Conservation (phyloP, 2,329 filamentous ascomycete genomes). For the Venturia asperata region DNA sequence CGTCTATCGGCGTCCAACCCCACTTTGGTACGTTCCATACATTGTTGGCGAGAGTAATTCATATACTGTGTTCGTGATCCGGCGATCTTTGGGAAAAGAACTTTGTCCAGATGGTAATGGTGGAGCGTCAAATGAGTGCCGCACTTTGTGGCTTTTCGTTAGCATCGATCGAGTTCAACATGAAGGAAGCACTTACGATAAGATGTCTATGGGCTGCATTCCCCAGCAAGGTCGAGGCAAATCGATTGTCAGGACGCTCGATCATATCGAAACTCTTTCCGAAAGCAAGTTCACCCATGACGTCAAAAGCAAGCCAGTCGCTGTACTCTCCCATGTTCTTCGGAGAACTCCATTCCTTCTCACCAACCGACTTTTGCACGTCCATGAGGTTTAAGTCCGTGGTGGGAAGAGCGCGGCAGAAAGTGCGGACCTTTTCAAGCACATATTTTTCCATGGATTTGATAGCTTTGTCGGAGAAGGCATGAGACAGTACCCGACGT, state of each 20-base stretch:
- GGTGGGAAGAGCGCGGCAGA: conserved; percentile 30
- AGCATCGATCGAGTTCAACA: conserved; percentile 19
- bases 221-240: conserved; percentile 37
- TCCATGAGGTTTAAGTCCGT: conserved; percentile 8
- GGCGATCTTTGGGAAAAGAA: conserved; percentile 40
- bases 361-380: not conserved
- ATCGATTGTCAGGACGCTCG: conserved; percentile 34
- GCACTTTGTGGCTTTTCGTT: conserved; percentile 27
- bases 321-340: conserved; percentile 41
- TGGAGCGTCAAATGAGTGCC: conserved; percentile 40
- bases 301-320: conserved; percentile 43
- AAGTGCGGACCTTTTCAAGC: conserved; percentile 37
- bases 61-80: conserved; percentile 36
- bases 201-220: conserved; percentile 41
- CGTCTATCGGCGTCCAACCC: conserved; percentile 36
- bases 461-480: conserved; percentile 41
- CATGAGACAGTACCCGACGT: conserved; percentile 40
- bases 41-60: conserved; percentile 38
- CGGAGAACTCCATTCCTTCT: conserved; percentile 35
- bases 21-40: conserved; percentile 37
- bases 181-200: conserved; percentile 29
- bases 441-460: conserved; percentile 42
- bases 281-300: conserved; percentile 45
- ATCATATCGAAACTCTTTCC: conserved; percentile 41
- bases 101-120: conserved; percentile 37